Conservation (phyloP, 2,329 filamentous ascomycete genomes). For the Aplosporella prunicola region DNA sequence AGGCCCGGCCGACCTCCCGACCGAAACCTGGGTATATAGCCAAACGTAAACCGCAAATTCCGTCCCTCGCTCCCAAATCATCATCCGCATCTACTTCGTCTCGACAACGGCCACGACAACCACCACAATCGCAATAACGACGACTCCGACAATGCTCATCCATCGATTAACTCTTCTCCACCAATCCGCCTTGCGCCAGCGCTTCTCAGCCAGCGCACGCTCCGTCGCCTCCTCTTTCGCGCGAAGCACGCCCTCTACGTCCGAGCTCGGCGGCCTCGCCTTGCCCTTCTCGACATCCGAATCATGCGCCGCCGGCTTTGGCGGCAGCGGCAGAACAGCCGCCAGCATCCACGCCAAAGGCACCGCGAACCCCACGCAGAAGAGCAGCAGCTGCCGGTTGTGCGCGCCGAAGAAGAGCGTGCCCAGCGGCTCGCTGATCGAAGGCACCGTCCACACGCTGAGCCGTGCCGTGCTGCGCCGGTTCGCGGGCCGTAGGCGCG, state of each 20-base stretch:
- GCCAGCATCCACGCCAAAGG: conserved; percentile 9
- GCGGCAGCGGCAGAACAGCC: conserved; percentile 3
- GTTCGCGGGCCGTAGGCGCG: conserved; percentile 1
- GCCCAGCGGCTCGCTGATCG: conserved; percentile 5
- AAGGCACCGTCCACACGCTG: conserved; percentile 8
- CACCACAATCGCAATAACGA: conserved; percentile 3
- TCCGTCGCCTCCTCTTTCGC: conserved; percentile 1
- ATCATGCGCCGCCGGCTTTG: conserved; percentile 2
- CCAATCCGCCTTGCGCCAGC: conserved; percentile 5
- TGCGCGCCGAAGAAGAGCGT: too few relatives aligned
- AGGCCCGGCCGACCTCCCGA: too few relatives aligned
- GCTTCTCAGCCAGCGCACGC: conserved; percentile 2
- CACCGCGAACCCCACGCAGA: conserved; percentile 4
- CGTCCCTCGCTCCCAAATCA: neutral
- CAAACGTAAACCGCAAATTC: neutral
- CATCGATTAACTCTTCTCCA: conserved; percentile 8
- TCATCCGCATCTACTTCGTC: neutral
- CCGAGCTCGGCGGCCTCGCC: neutral
- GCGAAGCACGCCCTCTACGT: conserved; percentile 1
- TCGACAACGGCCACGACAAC: conserved; percentile 5
- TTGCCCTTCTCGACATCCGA: neutral
- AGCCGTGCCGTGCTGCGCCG: conserved; percentile 6
- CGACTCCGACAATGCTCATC: conserved; percentile 2
- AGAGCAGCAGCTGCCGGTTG: conserved; percentile 7
- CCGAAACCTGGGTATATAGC: too few relatives aligned